Percentiles rank a stretch among this genome's conserved stretches.
Conservation (phyloP, 495 filamentous ascomycete genomes). For the Copromyces sp. region DNA sequence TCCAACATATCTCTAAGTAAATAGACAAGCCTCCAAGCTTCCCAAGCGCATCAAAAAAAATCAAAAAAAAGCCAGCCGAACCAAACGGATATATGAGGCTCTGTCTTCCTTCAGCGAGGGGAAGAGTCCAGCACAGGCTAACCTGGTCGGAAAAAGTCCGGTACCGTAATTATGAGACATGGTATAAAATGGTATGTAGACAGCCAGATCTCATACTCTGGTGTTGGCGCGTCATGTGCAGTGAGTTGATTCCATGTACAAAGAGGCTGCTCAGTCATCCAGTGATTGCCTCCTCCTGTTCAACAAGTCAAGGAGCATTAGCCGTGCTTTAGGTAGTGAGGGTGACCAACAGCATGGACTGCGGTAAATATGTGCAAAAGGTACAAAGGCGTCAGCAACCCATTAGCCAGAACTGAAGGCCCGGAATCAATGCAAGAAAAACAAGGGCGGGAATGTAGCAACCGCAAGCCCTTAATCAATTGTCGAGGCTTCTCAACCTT, state of each 20-base stretch:
- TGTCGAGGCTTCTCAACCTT: constrained; percentile 24
- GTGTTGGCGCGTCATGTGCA: not conserved
- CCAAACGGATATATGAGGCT: not conserved
- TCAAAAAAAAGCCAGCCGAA: not conserved
- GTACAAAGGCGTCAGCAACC: not conserved
- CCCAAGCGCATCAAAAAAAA: not conserved
- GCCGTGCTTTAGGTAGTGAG: not conserved
- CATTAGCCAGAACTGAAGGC: not conserved
- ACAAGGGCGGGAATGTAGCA: not conserved
- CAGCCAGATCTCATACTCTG: not conserved
- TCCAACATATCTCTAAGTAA: not conserved
- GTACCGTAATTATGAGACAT: not conserved
- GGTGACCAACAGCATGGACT: not conserved
- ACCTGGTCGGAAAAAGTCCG: not conserved
- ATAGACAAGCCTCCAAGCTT: not conserved
- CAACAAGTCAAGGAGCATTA: not conserved
- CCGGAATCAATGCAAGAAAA: not conserved
- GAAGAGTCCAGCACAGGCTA: not conserved
- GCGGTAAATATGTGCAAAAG: not conserved
- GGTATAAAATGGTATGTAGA: not conserved
- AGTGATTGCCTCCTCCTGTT: not conserved
- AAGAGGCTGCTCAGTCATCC: not conserved
- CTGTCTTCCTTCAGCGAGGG: not conserved
- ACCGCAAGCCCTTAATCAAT: not conserved
- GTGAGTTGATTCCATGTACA: not conserved